Percentiles rank a stretch among this genome's conserved stretches.
Evolutionary conservation across 2,329 filamentous ascomycete genomes (phyloP).

Genomic region (Helicocarpus griseus): DNA sequence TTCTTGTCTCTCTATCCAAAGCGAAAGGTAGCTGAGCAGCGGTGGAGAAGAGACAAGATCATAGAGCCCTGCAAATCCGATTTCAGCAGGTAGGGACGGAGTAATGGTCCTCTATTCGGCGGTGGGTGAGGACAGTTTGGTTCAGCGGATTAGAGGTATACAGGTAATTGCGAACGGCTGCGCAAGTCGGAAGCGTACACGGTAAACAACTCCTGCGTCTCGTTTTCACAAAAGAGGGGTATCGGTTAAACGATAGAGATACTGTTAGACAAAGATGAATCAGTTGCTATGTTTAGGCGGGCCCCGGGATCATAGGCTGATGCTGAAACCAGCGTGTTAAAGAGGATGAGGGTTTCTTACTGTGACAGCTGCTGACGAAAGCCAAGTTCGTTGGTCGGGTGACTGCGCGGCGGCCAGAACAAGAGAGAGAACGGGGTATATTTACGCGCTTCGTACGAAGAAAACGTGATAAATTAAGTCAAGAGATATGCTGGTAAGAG

Average conservation of each 20-base stretch:
- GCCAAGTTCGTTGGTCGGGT: not conserved
- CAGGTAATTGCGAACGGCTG: no score
- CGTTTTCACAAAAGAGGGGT: no score
- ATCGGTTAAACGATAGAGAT: not conserved
- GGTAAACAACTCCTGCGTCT: no score
- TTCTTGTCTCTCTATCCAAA: constrained; percentile 17
- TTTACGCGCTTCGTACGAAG: not conserved
- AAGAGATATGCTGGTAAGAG: not conserved
- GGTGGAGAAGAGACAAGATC: constrained; percentile 8
- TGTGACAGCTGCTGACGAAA: not conserved
- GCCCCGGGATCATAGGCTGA: no score
- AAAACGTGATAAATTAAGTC: no score
- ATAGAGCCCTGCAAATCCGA: not conserved
- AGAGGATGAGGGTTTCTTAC: not conserved
- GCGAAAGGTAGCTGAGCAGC: constrained; percentile 16
- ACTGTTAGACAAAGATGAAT: not conserved
- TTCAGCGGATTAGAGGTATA: no score
- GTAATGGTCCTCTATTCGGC: not conserved
- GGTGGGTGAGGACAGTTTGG: not conserved
- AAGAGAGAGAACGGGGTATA: not conserved
- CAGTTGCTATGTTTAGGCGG: not conserved
- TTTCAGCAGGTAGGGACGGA: not conserved
- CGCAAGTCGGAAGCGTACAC: no score
- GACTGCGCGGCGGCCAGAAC: not conserved
- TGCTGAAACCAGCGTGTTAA: not conserved